Evolutionary conservation across 306 rosid species (phyloP).

Genomic region (Medicago truncatula): MtrunA17r5.0-ANR NC_053044.1:36363501-36364000

Average conservation of each 20-base stretch:
- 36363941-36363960: not conserved
- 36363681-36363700: conserved; percentile 39
- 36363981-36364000: not conserved
- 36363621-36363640: conserved; percentile 20
- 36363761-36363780: conserved; percentile 44
- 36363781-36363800: conserved; percentile 37
- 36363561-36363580: conserved; percentile 26
- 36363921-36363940: no score
- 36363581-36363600: conserved; percentile 27
- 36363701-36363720: conserved; percentile 44
- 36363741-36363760: conserved; percentile 33
- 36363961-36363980: not conserved
- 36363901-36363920: not conserved
- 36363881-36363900: conserved; percentile 28
- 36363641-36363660: conserved; percentile 37
- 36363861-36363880: conserved; percentile 38
- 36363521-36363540: conserved; percentile 8
- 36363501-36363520: conserved; percentile 10
- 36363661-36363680: conserved; percentile 45
- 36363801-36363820: conserved; percentile 44
- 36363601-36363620: conserved; percentile 17
- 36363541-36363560: conserved; percentile 40
- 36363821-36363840: conserved; percentile 26
- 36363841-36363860: not conserved
- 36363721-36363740: conserved; percentile 4